Conservation (phyloP, 805 yeast genomes). For the Candida arabinofermentans region DNA sequence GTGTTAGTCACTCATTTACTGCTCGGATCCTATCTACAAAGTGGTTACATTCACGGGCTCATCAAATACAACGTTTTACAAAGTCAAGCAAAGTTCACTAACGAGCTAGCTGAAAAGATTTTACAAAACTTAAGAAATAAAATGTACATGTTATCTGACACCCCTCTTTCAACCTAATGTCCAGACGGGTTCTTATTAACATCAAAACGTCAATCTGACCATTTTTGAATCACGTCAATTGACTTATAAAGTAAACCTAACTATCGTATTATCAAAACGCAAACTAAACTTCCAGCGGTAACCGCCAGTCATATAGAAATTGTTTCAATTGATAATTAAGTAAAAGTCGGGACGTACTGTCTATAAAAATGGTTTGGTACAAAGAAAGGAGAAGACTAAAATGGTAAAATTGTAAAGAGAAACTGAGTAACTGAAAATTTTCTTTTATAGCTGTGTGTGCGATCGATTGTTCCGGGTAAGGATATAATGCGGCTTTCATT, state of each 20-base stretch:
- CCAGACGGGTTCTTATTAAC: constrained; percentile 37
- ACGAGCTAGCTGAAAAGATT: not conserved
- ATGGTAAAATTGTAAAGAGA: not conserved
- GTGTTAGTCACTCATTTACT: no score
- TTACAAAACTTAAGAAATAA: not conserved
- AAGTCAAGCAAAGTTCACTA: no score
- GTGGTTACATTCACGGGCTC: no score
- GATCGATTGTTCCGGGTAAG: no score
- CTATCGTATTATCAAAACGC: no score
- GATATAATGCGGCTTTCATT: no score
- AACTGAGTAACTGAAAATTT: constrained; percentile 3
- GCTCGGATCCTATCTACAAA: no score
- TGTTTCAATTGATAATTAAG: not conserved
- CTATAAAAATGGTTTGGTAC: constrained; percentile 34
- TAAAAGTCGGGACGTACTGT: constrained; percentile 28
- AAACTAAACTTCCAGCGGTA: not conserved
- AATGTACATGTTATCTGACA: constrained; percentile 34
- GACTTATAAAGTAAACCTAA: constrained; percentile 1
- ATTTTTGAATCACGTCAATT: constrained; percentile 32
- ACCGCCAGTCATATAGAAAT: not conserved
- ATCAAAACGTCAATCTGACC: constrained; percentile 27
- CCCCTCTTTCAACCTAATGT: constrained; percentile 32
- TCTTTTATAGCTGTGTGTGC: not conserved
- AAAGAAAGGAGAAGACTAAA: constrained; percentile 13
- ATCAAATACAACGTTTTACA: no score